Evolutionary conservation across 1,284 basidiomycete genomes (phyloP), one percentile per base, ranked within the genome.

Genomic region (Rhizopogon hawkerae): DNA sequence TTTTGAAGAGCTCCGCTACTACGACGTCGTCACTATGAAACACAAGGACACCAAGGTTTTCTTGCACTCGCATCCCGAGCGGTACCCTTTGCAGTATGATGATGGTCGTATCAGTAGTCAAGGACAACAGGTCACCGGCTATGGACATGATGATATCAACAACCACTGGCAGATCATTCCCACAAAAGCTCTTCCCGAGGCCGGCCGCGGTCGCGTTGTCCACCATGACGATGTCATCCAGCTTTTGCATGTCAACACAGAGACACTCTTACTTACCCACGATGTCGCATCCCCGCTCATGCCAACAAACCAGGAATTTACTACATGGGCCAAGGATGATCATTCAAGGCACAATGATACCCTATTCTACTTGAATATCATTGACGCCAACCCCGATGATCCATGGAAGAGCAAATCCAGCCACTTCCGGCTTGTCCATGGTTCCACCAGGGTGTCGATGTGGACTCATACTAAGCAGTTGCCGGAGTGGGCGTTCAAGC

Each of bases 81-180:
- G 70, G 18, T 99, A 98, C 65, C 96, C 96, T 29, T 73, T 97
- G 54, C 86, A 87, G 55, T 99, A 99, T 65, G 91, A 95, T 0
- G 96, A 99, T 59, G 93, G 94, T 2, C 89, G 96, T 52, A 85
- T 99, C 65, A 93, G 89, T 59, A 92, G 87, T 58, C 90, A 96
- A 77, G 94, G 92, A 55, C 96, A 98, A 71, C 96, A 98, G 67
- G 96, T 99, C 29, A 98, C 96, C n/a, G 95, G 89, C 38, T 98
- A 98, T 69, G 89, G 83, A 0, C 86, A 93, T 67, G 83, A 89
- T 49, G 93, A 96, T 66, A 80, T 82, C 54, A 98, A 98, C 76
- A 99, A 98, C 71, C 60, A 88, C 60, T 99, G 96, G 96, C 86
- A 93, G 67, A 79, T 99, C 56, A 76, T 98, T 50, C 94, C 96